phyloP scores from a whole-genome alignment of 192 early-diverging fungal genomes.

The Paraglomus brasilianum region DNA sequence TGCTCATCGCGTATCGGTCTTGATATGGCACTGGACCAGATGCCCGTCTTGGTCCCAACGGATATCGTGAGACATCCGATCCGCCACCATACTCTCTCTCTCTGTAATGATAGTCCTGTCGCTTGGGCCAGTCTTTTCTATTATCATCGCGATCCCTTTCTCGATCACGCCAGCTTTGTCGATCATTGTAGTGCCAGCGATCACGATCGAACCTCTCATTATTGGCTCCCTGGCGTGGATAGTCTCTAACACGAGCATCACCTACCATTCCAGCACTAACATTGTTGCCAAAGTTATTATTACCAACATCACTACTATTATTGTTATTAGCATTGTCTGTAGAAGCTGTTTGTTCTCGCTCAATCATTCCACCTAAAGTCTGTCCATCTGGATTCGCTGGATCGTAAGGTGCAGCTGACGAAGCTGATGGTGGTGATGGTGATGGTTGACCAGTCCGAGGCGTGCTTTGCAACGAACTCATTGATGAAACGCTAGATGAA shows the following conservation, averaged over 20 bases:
- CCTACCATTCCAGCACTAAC: neutral
- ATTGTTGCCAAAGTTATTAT: conserved; percentile 4
- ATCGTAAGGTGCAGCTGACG: conserved; percentile 20
- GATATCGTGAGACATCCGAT: conserved; percentile 6
- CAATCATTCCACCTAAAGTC: neutral
- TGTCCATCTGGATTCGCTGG: conserved; percentile 23
- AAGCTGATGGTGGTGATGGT: neutral
- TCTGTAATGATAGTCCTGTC: conserved; percentile 10
- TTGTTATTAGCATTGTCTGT: neutral
- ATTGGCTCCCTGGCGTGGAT: neutral
- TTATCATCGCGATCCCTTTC: neutral
- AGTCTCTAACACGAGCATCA: conserved; percentile 17
- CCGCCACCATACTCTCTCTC: conserved; percentile 1
- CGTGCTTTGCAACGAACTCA: conserved; percentile 6
- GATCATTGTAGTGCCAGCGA: neutral
- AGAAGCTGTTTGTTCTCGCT: neutral
- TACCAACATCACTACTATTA: neutral
- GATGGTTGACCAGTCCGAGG: neutral
- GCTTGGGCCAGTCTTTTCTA: conserved; percentile 19
- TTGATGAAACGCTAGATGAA: neutral
- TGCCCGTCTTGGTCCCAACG: conserved; percentile 10
- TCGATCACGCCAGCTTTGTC: conserved; percentile 7
- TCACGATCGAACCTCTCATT: neutral
- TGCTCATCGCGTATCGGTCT: conserved; percentile 11
- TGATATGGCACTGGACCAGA: conserved; percentile 2